Percentiles rank a stretch among this genome's conserved stretches.
Evolutionary conservation across 768 basidiomycete genomes (phyloP).

Genomic region (Pleurotus sapidus): DNA sequence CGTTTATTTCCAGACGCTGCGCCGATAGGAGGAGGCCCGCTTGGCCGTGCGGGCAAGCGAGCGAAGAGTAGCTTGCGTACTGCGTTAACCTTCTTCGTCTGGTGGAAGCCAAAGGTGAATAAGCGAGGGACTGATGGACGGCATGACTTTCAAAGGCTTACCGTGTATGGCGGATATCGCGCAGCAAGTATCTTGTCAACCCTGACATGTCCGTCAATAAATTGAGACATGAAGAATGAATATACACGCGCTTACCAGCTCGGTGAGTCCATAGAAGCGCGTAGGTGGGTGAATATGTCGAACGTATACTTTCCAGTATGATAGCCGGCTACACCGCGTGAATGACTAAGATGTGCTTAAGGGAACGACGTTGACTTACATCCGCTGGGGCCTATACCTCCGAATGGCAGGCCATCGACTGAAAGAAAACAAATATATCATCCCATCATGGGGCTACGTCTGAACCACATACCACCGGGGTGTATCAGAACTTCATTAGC

Average conservation of each 20-base stretch:
- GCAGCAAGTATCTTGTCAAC: slow-evolving; percentile 44
- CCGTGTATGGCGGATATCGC: slow-evolving; percentile 64
- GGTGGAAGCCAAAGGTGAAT: background rate
- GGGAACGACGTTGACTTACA: slow-evolving; percentile 39
- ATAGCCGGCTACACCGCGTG: slow-evolving; percentile 46
- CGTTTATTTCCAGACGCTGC: slow-evolving; percentile 18
- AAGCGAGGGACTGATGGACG: background rate
- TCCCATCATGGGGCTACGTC: no score
- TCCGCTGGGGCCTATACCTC: slow-evolving; percentile 71
- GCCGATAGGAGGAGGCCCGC: slow-evolving; percentile 30
- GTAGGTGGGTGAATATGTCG: slow-evolving; percentile 74
- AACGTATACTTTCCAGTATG: slow-evolving; percentile 76
- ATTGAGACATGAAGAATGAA: background rate
- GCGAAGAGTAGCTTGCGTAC: slow-evolving; percentile 20
- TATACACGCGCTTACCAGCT: slow-evolving; percentile 40
- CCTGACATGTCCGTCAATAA: slow-evolving; percentile 30
- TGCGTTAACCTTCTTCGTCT: slow-evolving; percentile 31
- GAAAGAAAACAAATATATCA: background rate
- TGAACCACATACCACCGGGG: slow-evolving; percentile 40
- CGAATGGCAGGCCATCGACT: slow-evolving; percentile 70
- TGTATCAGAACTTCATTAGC: slow-evolving; percentile 74
- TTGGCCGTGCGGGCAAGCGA: slow-evolving; percentile 43
- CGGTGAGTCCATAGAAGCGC: slow-evolving; percentile 60
- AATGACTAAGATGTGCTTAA: background rate
- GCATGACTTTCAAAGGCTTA: slow-evolving; percentile 13